A percentile compares a stretch with the other conserved stretches of the same genome.
Conservation (phyloP, 345 rosid genomes). For the Citrus inodora region DNA sequence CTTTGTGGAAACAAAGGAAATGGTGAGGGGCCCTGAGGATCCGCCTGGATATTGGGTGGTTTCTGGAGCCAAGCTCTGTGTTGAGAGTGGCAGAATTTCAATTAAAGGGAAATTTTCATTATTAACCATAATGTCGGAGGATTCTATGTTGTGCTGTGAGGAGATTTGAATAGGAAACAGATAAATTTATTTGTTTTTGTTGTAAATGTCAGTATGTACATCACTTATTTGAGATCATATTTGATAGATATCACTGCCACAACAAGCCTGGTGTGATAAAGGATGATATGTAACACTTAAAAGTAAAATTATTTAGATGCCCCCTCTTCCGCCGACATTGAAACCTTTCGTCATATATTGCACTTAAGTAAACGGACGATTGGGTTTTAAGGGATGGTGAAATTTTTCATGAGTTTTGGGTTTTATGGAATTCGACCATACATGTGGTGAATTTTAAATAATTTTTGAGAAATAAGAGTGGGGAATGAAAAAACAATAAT, state of each 20-base stretch:
- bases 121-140: slow-evolving; percentile 74
- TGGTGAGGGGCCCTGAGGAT: slow-evolving; percentile 85
- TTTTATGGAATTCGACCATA: rapidly evolving
- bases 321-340: not conserved
- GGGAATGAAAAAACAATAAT: too few species aligned
- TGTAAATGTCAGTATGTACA: slow-evolving; percentile 24
- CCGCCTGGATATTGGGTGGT: slow-evolving; percentile 95
- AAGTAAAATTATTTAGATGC: not conserved
- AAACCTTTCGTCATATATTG: too few species aligned
- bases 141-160: slow-evolving; percentile 56
- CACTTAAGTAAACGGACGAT: too few species aligned
- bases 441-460: too few species aligned
- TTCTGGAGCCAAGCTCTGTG: slow-evolving; percentile 83
- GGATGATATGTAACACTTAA: not conserved
- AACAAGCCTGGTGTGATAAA: not conserved
- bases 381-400: too few species aligned
- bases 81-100: slow-evolving; percentile 75
- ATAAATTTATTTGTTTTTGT: slow-evolving; percentile 2
- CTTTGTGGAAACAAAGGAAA: slow-evolving; percentile 89
- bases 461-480: rapidly evolving
- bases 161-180: not conserved
- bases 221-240: slow-evolving; percentile 9
- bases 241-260: not conserved
- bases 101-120: slow-evolving; percentile 79
- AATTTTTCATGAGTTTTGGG: too few species aligned